Conservation (phyloP, 2,329 filamentous ascomycete species). For the Scedosporium apiospermum region DNA sequence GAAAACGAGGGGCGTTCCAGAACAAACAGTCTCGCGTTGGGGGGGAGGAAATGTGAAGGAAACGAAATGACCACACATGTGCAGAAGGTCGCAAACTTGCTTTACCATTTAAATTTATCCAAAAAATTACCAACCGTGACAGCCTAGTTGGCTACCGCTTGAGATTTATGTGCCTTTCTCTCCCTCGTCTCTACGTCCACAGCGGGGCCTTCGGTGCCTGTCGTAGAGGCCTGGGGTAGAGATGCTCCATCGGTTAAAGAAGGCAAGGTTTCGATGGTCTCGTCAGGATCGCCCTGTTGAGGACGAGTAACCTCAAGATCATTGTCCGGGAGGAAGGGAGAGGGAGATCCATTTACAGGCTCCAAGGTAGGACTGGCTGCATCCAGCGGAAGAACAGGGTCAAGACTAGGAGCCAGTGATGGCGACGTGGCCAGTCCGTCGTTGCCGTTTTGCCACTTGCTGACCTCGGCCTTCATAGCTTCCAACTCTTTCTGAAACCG, state of each 20-base stretch:
- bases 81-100: no score
- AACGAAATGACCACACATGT: no score
- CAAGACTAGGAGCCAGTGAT: conserved; percentile 1
- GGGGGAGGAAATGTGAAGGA: no score
- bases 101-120: no score
- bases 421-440: conserved; percentile 25
- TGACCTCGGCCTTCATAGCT: conserved; percentile 76
- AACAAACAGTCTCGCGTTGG: no score
- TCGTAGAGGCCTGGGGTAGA: background rate
- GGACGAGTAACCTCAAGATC: background rate
- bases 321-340: background rate
- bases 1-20: no score
- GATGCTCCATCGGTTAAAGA: background rate
- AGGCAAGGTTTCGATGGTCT: background rate
- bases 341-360: background rate
- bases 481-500: conserved; percentile 96
- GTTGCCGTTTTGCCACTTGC: conserved; percentile 68
- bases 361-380: background rate
- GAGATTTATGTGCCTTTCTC: background rate
- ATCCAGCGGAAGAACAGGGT: background rate
- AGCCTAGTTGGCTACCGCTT: no score
- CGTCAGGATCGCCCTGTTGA: background rate
- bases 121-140: no score
- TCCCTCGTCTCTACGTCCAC: background rate
- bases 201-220: background rate